Evolutionary conservation across 2,329 filamentous ascomycete species (phyloP), one percentile per base, ranked within the genome.

Genomic region (Dothiorella sarmentorum): DNA sequence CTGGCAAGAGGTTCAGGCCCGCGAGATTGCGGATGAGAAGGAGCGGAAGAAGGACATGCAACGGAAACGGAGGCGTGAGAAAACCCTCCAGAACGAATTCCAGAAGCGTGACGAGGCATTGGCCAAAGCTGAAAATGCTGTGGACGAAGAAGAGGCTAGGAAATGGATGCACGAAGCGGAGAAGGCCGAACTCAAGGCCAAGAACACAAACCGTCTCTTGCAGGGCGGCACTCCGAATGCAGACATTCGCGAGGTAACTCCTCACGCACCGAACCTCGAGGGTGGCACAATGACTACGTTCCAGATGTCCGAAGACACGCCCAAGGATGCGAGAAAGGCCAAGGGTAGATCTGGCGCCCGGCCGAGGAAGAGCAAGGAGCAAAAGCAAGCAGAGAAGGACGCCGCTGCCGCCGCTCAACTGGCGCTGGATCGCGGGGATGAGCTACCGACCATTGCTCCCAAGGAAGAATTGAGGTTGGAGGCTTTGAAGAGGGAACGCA

Each of bases 31-130:
- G 61, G 91, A 93, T 61, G 94, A 99, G 74, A 99, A 99, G 77
- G 94, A 99, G 75, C 90, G 94, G 64, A 99, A 99, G 80, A 99
- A 99, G 78, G 94, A 99, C 70, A 97, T 99, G 91, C 94, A 99
- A 73, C 89, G 94, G 63, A 99, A 97, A 78, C 85, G 94, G 61
- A 87, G 94, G 42, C 88, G 94, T 17, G 93, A 97, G 72, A 97
- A 97, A 80, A 91, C 91, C 3, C 88, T 95, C 61, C 93, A 91
- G 6, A 89, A 95, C 66, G 93, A 97, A 67, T 80, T 81, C 70
- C 87, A 91, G 70, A 94, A 95, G 76, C 89, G 94, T 63, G 85
- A 88, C 3, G 84, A 88, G 64, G 90, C 91, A 3, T 80, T 96
- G 43, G 86, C 88, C 62, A 88, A 88, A 64, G 90, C 92, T 9